Percentiles rank a stretch among this genome's conserved stretches.
Conservation (phyloP, 768 basidiomycete genomes). For the Coprinopsis strossmayeri region DNA sequence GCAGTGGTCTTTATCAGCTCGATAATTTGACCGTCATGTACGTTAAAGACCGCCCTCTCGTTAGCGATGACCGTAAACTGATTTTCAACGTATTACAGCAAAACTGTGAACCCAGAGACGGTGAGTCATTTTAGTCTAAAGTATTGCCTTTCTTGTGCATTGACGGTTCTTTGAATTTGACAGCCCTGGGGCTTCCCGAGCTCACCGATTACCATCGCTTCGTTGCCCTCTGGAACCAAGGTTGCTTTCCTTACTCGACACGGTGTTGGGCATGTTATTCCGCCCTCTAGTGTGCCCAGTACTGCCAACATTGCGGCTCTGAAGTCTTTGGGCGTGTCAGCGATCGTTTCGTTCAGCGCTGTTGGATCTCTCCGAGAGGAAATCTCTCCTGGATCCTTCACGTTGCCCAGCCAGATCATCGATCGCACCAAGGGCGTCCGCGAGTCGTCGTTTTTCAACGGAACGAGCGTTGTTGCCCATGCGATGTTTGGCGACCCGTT, state of each 20-base stretch:
- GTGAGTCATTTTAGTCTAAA: slow-evolving; percentile 34
- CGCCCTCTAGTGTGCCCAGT: slow-evolving; percentile 74
- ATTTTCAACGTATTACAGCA: slow-evolving; percentile 34
- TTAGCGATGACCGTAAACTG: not conserved
- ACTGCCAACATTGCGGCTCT: slow-evolving; percentile 95
- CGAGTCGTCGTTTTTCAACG: slow-evolving; percentile 85
- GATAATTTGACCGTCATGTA: slow-evolving; percentile 87
- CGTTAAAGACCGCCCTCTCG: slow-evolving; percentile 22
- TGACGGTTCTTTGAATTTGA: not conserved
- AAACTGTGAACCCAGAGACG: slow-evolving; percentile 74
- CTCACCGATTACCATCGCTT: slow-evolving; percentile 86
- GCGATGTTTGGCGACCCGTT: slow-evolving; percentile 94
- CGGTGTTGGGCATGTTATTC: slow-evolving; percentile 71
- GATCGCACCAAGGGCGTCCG: slow-evolving; percentile 94
- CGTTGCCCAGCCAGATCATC: slow-evolving; percentile 88
- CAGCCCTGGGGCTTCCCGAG: slow-evolving; percentile 94
- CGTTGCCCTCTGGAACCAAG: slow-evolving; percentile 73
- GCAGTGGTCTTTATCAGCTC: slow-evolving; percentile 88
- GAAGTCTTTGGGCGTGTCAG: slow-evolving; percentile 85
- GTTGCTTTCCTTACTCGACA: slow-evolving; percentile 93
- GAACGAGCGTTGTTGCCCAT: slow-evolving; percentile 78
- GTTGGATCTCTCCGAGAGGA: slow-evolving; percentile 95
- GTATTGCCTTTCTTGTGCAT: not conserved
- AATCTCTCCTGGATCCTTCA: slow-evolving; percentile 84
- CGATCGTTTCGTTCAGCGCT: slow-evolving; percentile 89